These are phyloP conservation scores for Suhomyces bokatorum DNA, from an alignment of 1,139 yeast genomes.

Conservation along the genomic window DNA sequence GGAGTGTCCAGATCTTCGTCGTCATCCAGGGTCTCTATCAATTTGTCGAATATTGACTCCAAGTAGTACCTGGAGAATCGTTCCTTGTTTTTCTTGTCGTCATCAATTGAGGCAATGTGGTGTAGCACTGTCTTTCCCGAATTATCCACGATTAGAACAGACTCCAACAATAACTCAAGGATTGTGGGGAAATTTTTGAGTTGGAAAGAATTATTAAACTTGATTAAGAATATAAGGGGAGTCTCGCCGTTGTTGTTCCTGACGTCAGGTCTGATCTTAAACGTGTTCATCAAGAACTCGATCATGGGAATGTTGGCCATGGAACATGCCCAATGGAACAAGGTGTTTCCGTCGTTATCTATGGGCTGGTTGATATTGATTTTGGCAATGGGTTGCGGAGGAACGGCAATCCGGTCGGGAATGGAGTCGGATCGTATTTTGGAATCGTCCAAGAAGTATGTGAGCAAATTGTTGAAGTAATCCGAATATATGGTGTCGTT, in stretches of 20 bases:
- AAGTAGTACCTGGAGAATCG: conserved; percentile 80
- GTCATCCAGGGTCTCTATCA: conserved; percentile 30
- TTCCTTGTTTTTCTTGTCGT: conserved; percentile 51
- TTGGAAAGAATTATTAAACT: conserved; percentile 85
- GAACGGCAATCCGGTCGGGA: conserved; percentile 37
- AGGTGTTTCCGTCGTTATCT: conserved; percentile 91
- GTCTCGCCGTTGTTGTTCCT: conserved; percentile 78
- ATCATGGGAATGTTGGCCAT: conserved; percentile 78
- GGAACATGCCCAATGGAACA: conserved; percentile 95
- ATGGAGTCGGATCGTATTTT: conserved; percentile 22
- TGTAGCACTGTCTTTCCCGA: conserved; percentile 77
- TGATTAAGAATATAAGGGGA: conserved; percentile 82
- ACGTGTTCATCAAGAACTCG: conserved; percentile 61
- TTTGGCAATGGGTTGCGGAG: conserved; percentile 45
- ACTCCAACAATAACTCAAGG: conserved; percentile 73
- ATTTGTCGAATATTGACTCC: conserved; percentile 70
- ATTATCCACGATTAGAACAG: conserved; percentile 69
- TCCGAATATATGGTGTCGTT: conserved; percentile 33
- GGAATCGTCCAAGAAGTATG: conserved; percentile 41
- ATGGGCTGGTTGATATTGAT: conserved; percentile 78
- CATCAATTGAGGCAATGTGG: conserved; percentile 60
- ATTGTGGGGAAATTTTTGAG: conserved; percentile 70
- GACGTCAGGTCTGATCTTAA: conserved; percentile 62
- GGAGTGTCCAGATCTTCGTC: conserved; percentile 10
- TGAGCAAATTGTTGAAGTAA: conserved; percentile 38